Percentiles rank a stretch among this genome's conserved stretches.
Evolutionary conservation across 306 rosid species (phyloP).

Genomic region (Geum urbanum): DNA sequence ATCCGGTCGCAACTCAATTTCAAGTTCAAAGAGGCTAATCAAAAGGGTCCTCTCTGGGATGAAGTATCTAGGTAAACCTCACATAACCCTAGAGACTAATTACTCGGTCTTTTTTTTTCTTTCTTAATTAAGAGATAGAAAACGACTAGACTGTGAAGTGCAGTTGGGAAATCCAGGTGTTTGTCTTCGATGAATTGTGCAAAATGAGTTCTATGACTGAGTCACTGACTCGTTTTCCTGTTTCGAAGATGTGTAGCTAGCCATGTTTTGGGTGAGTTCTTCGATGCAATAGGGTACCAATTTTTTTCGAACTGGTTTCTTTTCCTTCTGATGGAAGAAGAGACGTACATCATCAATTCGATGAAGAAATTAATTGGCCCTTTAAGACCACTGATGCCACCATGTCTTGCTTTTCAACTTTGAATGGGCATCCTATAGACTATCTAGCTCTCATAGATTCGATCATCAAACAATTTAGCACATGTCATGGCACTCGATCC

Average conservation of each 20-base stretch:
- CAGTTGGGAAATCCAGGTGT: conserved; percentile 15
- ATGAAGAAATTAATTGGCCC: conserved; percentile 30
- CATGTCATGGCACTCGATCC: conserved; percentile 31
- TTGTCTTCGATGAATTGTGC: background rate
- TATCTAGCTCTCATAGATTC: background rate
- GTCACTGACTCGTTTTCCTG: background rate
- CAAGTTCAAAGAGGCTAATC: conserved; percentile 93
- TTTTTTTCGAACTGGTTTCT: conserved; percentile 7
- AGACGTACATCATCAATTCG: background rate
- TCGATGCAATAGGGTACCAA: conserved; percentile 24
- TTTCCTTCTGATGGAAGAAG: conserved; percentile 31
- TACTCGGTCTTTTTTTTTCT: background rate
- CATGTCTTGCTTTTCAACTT: conserved; percentile 20
- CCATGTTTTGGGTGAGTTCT: conserved; percentile 33
- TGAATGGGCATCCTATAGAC: conserved; percentile 28
- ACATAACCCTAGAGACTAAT: background rate
- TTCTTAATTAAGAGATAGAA: conserved; percentile 23
- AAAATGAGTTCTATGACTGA: conserved; percentile 8
- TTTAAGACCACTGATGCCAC: background rate
- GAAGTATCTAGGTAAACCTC: conserved; percentile 79
- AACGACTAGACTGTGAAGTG: conserved; percentile 28
- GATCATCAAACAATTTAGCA: conserved; percentile 26
- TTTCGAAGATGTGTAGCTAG: conserved; percentile 43
- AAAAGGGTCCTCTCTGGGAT: conserved; percentile 97
- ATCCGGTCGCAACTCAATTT: conserved; percentile 94